phyloP scores from a whole-genome alignment of 345 rosid species.

The Pistacia atlantica region DNA sequence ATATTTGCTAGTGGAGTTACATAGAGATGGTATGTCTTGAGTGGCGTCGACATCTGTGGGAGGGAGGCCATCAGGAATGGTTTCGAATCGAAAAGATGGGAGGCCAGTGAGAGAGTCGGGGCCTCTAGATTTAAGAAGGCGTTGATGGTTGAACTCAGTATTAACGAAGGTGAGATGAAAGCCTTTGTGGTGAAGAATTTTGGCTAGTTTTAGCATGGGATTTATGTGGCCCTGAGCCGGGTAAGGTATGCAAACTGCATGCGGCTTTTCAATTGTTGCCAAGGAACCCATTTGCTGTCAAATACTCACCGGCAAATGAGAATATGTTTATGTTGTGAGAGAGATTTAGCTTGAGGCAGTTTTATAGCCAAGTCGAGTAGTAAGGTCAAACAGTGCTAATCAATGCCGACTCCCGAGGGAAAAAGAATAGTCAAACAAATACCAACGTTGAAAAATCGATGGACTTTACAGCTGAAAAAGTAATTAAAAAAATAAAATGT shows the following conservation, averaged over 20 bases:
- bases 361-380: no score
- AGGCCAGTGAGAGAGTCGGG: slow-evolving; percentile 32
- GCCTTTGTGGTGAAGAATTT: slow-evolving; percentile 42
- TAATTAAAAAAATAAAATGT: no score
- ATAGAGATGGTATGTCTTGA: slow-evolving; percentile 48
- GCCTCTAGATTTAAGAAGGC: slow-evolving; percentile 41
- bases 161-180: slow-evolving; percentile 57
- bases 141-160: slow-evolving; percentile 47
- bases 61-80: slow-evolving; percentile 52
- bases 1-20: slow-evolving; percentile 31
- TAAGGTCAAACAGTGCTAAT: no score
- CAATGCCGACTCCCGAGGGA: no score
- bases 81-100: slow-evolving; percentile 43
- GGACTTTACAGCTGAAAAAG: no score
- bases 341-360: no score
- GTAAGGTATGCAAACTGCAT: slow-evolving; percentile 46
- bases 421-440: no score
- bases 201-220: slow-evolving; percentile 47
- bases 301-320: no score
- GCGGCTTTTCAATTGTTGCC: slow-evolving; percentile 18
- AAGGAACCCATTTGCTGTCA: slow-evolving; percentile 17
- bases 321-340: no score
- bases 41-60: slow-evolving; percentile 37
- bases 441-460: no score
- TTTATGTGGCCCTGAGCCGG: slow-evolving; percentile 54